A percentile compares a stretch with the other conserved stretches of the same genome.
Evolutionary conservation across 2,329 filamentous ascomycete species (phyloP).

Genomic region (Arthroderma sp.): DNA sequence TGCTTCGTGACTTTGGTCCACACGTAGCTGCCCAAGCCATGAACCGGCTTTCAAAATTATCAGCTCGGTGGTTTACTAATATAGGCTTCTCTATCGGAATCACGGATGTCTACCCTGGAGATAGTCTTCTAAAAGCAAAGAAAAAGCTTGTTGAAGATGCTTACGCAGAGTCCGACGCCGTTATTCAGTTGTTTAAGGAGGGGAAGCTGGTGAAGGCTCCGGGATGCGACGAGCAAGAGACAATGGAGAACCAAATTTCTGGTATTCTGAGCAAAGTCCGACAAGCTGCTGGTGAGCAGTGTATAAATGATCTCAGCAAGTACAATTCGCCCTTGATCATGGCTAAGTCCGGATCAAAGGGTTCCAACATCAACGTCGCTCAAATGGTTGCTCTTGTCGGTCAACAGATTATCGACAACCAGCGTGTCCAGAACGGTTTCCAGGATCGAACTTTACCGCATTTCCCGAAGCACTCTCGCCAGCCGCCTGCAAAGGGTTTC

Average conservation of each 20-base stretch:
- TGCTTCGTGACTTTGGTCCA: conserved; percentile 86
- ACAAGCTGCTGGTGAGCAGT: conserved; percentile 78
- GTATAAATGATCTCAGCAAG: conserved; percentile 76
- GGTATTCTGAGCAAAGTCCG: conserved; percentile 86
- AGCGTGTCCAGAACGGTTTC: conserved; percentile 89
- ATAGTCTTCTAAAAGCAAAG: conserved; percentile 58
- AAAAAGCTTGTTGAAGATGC: conserved; percentile 61
- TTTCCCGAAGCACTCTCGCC: conserved; percentile 82
- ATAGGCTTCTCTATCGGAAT: conserved; percentile 94
- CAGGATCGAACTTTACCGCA: conserved; percentile 90
- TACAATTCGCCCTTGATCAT: conserved; percentile 92
- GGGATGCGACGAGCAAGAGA: conserved; percentile 83
- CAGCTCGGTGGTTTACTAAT: conserved; percentile 75
- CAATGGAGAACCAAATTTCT: conserved; percentile 78
- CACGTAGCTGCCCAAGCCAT: conserved; percentile 80
- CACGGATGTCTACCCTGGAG: conserved; percentile 79
- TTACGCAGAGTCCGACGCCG: conserved; percentile 66
- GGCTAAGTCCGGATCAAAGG: conserved; percentile 95
- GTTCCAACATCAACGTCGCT: conserved; percentile 93
- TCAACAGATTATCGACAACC: conserved; percentile 91
- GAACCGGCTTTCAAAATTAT: conserved; percentile 86
- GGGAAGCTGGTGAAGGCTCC: conserved; percentile 75
- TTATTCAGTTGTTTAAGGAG: conserved; percentile 67
- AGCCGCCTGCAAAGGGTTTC: conserved; percentile 93
- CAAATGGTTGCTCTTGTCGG: conserved; percentile 98